Evolutionary conservation across 2,329 filamentous ascomycete genomes (phyloP), one percentile per base, ranked within the genome.

Genomic region (Sarocladium kiliense): DNA sequence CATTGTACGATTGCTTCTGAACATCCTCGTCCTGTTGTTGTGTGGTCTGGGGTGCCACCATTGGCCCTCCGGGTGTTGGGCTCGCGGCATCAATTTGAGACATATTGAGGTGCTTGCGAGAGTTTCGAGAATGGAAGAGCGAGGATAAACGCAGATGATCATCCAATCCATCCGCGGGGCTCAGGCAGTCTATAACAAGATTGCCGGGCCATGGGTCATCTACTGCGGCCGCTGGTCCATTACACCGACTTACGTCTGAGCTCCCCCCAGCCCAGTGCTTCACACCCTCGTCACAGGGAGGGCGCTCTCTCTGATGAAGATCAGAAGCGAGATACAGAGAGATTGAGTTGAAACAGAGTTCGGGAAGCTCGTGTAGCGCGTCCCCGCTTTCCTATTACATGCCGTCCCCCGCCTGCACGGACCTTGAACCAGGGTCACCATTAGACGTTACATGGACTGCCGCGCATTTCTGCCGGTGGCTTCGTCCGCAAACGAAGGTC

Each of bases 1-100:
- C 44, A 30, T 47, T 27, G 25, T 47, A 47, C n/a, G 44, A 11
- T n/a, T 47, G 23, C 25, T 47, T 47, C 44, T 47, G 44, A 30
- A 47, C 27, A 23, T 47, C 44, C n/a, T 16, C 25, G 18, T 47
- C 23, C 10, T 27, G 23, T 6, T 27, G 23, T 6, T 32, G 30
- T 6, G 25, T 14, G 23, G 25, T 12, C 23, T 4, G 41, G 18
- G 25, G 3, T 12, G 21, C 36, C 36, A 39, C 11, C 36, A 34
- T 14, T 34, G 30, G 30, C 9, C 30, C n/a, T n/a, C n/a, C n/a
- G n/a, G n/a, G n/a, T n/a, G n/a, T n/a, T n/a, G n/a, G n/a, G n/a
- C n/a, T n/a, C n/a, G n/a, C n/a, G n/a, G n/a, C n/a, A n/a, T n/a
- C n/a, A n/a, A n/a, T n/a, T n/a, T n/a, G n/a, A n/a, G n/a, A n/a